Percentiles rank a stretch among this genome's conserved stretches.
Conservation (phyloP, 140 eudicot genomes). For the Ambrosia hybrid region DNA sequence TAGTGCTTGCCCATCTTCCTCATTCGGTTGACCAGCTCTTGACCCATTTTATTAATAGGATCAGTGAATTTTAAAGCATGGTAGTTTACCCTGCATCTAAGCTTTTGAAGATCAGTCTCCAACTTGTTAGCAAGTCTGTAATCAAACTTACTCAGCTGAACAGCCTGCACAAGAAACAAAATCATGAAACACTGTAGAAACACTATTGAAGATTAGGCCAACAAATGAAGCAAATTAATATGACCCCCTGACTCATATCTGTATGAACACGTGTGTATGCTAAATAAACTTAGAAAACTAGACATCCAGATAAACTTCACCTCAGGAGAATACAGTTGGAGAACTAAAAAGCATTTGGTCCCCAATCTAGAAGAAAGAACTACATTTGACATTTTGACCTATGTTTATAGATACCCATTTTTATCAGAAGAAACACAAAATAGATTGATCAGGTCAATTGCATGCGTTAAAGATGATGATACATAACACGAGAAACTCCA, state of each 20-base stretch:
- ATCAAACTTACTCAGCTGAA: slow-evolving; percentile 90
- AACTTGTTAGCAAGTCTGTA: slow-evolving; percentile 87
- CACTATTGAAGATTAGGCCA: not conserved
- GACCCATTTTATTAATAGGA: slow-evolving; percentile 86
- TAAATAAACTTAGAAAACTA: not conserved
- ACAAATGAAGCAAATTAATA: not conserved
- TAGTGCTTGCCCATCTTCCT: slow-evolving; percentile 74
- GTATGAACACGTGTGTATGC: not conserved
- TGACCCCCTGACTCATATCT: not conserved
- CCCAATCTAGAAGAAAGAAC: not conserved
- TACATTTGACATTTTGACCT: not conserved
- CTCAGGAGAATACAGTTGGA: not conserved
- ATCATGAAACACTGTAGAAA: not conserved
- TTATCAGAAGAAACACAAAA: too few relatives aligned
- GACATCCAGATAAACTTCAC: slow-evolving; percentile 1
- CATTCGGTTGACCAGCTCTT: slow-evolving; percentile 68
- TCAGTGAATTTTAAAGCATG: slow-evolving; percentile 87
- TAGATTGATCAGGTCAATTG: too few relatives aligned
- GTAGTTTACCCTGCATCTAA: slow-evolving; percentile 93
- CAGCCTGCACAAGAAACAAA: slow-evolving; percentile 62
- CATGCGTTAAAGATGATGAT: too few relatives aligned
- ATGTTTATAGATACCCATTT: not conserved
- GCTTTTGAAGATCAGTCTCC: slow-evolving; percentile 85
- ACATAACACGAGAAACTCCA: too few relatives aligned
- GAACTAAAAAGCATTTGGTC: not conserved